These are phyloP conservation scores for Lentinula raphanica DNA, from an alignment of 768 basidiomycete species.

Conservation along the genomic window DNA sequence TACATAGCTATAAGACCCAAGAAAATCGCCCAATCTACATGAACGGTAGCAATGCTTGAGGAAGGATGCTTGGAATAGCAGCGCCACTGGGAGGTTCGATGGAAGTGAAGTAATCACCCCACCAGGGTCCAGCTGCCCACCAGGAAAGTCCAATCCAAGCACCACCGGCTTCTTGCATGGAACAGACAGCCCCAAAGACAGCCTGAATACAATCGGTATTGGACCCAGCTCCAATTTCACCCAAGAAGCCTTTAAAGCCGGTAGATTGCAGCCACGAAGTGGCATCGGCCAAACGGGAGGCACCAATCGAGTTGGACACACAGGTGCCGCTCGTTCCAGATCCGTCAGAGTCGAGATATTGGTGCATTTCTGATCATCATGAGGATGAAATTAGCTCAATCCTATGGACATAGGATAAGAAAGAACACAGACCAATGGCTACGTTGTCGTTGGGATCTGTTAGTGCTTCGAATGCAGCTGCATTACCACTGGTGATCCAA, in stretches of 20 bases:
- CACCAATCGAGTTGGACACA: slow-evolving; percentile 56
- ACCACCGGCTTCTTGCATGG: slow-evolving; percentile 49
- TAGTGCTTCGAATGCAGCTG: slow-evolving; percentile 43
- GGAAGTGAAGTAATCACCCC: slow-evolving; percentile 47
- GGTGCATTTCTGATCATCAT: slow-evolving; percentile 52
- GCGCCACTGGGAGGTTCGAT: slow-evolving; percentile 57
- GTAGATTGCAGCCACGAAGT: slow-evolving; percentile 55
- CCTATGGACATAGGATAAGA: not conserved
- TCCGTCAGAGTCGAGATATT: slow-evolving; percentile 64
- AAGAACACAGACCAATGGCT: slow-evolving; percentile 40
- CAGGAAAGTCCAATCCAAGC: slow-evolving; percentile 47
- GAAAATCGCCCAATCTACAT: slow-evolving; percentile 25
- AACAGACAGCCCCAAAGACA: slow-evolving; percentile 49
- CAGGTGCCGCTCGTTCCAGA: slow-evolving; percentile 51
- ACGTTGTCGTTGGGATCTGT: slow-evolving; percentile 58
- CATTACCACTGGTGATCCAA: slow-evolving; percentile 56
- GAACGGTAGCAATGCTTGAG: slow-evolving; percentile 52
- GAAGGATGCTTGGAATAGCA: slow-evolving; percentile 48
- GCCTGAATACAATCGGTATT: slow-evolving; percentile 34
- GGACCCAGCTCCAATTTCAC: slow-evolving; percentile 54
- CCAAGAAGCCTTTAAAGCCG: slow-evolving; percentile 59
- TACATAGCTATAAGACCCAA: not conserved
- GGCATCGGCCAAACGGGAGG: slow-evolving; percentile 49
- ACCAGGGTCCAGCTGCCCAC: slow-evolving; percentile 41
- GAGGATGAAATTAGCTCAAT: not conserved